Conservation (phyloP, 2,329 filamentous ascomycete species). For the Pseudomassariella vexata region DNA sequence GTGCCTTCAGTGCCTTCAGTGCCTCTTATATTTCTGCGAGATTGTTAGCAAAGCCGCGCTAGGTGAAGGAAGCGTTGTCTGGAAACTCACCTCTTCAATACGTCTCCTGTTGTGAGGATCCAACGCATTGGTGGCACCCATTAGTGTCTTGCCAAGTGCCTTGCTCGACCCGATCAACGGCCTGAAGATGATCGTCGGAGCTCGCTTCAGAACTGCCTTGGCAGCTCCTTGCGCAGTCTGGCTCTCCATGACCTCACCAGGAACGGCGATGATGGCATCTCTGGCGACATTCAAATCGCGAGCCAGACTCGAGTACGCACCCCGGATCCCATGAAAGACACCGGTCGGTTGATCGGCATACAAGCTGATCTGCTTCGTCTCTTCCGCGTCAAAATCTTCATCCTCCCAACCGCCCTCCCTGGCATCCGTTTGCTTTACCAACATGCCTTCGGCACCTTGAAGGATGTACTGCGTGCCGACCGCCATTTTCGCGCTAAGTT, state of each 20-base stretch:
- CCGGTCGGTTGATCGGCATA: constrained; percentile 94
- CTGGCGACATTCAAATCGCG: constrained; percentile 80
- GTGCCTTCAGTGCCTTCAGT: constrained; percentile 19
- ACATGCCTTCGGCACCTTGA: constrained; percentile 78
- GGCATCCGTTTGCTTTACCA: constrained; percentile 41
- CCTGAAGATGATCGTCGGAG: constrained; percentile 87
- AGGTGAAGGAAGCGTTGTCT: not conserved
- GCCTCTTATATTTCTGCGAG: constrained; percentile 43
- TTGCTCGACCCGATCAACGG: constrained; percentile 88
- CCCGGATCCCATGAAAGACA: constrained; percentile 77
- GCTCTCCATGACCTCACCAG: constrained; percentile 84
- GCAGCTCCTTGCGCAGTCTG: constrained; percentile 75
- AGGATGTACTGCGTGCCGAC: constrained; percentile 93
- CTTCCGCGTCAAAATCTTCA: constrained; percentile 59
- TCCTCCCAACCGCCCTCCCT: constrained; percentile 47
- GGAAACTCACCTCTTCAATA: constrained; percentile 78
- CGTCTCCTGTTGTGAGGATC: constrained; percentile 77
- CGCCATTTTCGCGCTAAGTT: constrained; percentile 87
- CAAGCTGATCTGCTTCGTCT: constrained; percentile 74
- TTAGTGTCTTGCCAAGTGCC: constrained; percentile 79
- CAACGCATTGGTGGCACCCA: constrained; percentile 88
- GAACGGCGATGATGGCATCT: constrained; percentile 92
- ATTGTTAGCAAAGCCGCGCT: constrained; percentile 7
- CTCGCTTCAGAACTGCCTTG: constrained; percentile 69
- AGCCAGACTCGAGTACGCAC: constrained; percentile 76